Evolutionary conservation across 2,329 filamentous ascomycete species (phyloP).

Genomic region (Fusarium dlaminii): DNA sequence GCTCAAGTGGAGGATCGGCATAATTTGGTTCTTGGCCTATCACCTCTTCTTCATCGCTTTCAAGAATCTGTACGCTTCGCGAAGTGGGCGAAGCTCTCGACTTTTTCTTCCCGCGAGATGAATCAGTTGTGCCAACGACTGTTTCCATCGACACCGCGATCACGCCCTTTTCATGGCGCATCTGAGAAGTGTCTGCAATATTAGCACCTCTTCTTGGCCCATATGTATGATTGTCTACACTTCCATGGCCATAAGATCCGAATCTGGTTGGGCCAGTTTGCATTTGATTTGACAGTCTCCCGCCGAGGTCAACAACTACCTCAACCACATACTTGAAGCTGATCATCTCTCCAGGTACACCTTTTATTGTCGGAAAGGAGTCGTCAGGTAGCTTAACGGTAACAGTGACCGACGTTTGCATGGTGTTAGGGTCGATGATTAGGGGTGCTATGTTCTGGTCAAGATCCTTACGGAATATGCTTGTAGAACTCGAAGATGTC

Average conservation of each 20-base stretch:
- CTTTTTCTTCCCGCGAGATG: constrained; percentile 53
- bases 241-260: constrained; percentile 46
- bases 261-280: constrained; percentile 66
- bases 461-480: constrained; percentile 94
- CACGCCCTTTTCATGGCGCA: constrained; percentile 91
- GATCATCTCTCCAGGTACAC: constrained; percentile 92
- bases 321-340: constrained; percentile 95
- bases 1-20: constrained; percentile 32
- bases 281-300: constrained; percentile 79
- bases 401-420: constrained; percentile 83
- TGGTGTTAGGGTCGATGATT: constrained; percentile 82
- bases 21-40: constrained; percentile 35
- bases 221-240: constrained; percentile 44
- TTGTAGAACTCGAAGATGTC: constrained; percentile 85
- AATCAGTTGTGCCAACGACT: constrained; percentile 86
- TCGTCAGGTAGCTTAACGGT: constrained; percentile 89
- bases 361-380: constrained; percentile 88
- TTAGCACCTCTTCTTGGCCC: constrained; percentile 58
- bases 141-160: constrained; percentile 87
- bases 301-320: constrained; percentile 90
- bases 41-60: constrained; percentile 47
- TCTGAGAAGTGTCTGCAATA: constrained; percentile 86
- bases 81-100: constrained; percentile 39
- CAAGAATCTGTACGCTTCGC: constrained; percentile 41
- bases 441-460: constrained; percentile 89